phyloP scores from a whole-genome alignment of 2,329 filamentous ascomycete species.

The Diaporthe eres region DNA sequence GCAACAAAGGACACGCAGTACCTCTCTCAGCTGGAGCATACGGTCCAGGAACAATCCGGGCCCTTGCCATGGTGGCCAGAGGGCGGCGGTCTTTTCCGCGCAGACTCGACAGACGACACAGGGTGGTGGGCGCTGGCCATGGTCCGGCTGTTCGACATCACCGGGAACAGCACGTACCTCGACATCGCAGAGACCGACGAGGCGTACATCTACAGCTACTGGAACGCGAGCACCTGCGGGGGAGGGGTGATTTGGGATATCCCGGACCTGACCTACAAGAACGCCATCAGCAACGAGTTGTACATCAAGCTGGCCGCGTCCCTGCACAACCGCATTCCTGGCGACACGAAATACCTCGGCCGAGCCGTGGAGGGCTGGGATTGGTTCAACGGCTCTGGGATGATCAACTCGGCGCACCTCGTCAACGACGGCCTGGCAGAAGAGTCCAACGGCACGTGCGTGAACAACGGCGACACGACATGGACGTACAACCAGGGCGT shows the following conservation, averaged over 20 bases:
- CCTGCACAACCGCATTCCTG: slow-evolving; percentile 63
- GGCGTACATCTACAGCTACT: slow-evolving; percentile 67
- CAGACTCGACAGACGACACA: slow-evolving; percentile 67
- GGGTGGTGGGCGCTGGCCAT: slow-evolving; percentile 76
- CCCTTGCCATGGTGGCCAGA: slow-evolving; percentile 54
- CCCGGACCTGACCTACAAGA: slow-evolving; percentile 61
- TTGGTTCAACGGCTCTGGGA: slow-evolving; percentile 65
- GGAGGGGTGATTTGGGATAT: slow-evolving; percentile 73
- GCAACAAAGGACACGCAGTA: slow-evolving; percentile 49
- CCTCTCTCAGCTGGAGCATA: slow-evolving; percentile 48
- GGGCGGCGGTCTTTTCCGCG: slow-evolving; percentile 55
- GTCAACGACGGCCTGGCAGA: slow-evolving; percentile 67
- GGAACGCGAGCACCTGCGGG: slow-evolving; percentile 61
- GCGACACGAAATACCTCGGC: slow-evolving; percentile 57
- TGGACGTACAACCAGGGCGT: slow-evolving; percentile 73
- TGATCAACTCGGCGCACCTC: slow-evolving; percentile 65
- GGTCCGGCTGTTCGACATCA: slow-evolving; percentile 70
- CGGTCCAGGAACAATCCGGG: slow-evolving; percentile 52
- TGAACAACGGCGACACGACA: slow-evolving; percentile 64
- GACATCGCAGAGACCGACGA: slow-evolving; percentile 67
- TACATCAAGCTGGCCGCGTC: slow-evolving; percentile 67
- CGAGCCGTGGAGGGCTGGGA: slow-evolving; percentile 66
- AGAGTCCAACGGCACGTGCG: slow-evolving; percentile 54
- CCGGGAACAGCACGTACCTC: slow-evolving; percentile 66
- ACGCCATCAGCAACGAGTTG: slow-evolving; percentile 71